Base-by-base conservation (phyloP, 495 filamentous ascomycete genomes). In the Penicillium maclennaniae region DNA sequence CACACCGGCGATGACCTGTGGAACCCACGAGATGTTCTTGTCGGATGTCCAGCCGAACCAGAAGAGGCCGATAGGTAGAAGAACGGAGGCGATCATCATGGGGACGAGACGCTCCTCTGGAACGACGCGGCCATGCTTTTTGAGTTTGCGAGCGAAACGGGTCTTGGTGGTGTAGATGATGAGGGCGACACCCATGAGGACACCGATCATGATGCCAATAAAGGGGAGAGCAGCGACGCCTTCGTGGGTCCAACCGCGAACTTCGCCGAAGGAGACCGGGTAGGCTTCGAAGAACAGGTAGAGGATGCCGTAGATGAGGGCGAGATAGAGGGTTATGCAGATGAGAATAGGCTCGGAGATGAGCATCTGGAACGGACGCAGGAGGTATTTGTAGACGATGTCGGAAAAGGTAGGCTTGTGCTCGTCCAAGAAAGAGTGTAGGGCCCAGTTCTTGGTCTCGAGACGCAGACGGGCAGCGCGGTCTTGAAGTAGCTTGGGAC, bases 231-330 rank as follows among this genome's bases (percentile, higher is more conserved):
- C 72, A n/a, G 73, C 73, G 0, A 79, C 53, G 25, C 79, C 81
- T 7, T 58, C 55, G 34, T 66, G 54, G 6, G 47, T 70, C 82
- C 80, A 81, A 26, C 75, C 70, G 25, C 82, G 81, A 6, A 75
- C 65, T 49, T 74, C 69, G 47, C 69, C 60, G 60, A 85, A 87
- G 9, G 78, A 78, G 48, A 79, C 62, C 0, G 84, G 84, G 56
- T 81, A 86, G 26, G 82, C 77, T 37, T 78, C 77, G 59, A 87
- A 83, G 59, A 82, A 75, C 37, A 87, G 74, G 60, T 86, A 88
- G 4, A 87, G 69, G 46, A 86, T 79, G 2, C 80, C 80, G 62
- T 86, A 86, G 51, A 84, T 67, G 21, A 84, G 66, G 31, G 74
- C 62, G 8, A 71, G 57, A 55, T 82, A 83, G 28, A 81, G 51